Evolutionary conservation across 148 eudicot genomes (phyloP).

Genomic region (Simmondsia chinensis): DNA sequence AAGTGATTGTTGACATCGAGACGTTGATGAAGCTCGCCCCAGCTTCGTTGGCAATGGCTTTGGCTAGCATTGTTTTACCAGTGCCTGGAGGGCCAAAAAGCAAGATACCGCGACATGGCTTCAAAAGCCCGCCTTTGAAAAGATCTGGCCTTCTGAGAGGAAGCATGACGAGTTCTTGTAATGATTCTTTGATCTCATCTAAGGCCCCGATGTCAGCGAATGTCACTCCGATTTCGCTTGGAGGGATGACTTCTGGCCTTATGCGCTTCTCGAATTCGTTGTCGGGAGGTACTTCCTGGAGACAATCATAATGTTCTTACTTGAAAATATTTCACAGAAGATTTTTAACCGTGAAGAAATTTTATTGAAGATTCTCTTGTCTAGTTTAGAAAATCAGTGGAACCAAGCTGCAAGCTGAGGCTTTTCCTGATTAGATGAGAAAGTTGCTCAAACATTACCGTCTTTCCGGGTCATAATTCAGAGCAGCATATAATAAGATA

Average conservation of each 20-base stretch:
- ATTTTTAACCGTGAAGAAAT: too few relatives aligned
- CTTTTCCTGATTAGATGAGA: too few relatives aligned
- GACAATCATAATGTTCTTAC: slow-evolving; percentile 6
- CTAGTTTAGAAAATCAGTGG: too few relatives aligned
- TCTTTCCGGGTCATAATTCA: too few relatives aligned
- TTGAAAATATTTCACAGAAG: not conserved
- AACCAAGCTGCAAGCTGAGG: too few relatives aligned
- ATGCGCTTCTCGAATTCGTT: slow-evolving; percentile 91
- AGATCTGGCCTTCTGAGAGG: slow-evolving; percentile 87
- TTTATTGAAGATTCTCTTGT: too few relatives aligned
- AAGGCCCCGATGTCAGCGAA: slow-evolving; percentile 78
- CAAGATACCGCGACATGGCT: slow-evolving; percentile 85
- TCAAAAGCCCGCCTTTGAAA: slow-evolving; percentile 85
- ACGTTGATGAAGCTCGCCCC: slow-evolving; percentile 97
- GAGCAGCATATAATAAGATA: too few relatives aligned
- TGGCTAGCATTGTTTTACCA: slow-evolving; percentile 91
- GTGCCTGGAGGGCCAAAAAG: slow-evolving; percentile 94
- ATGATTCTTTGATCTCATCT: slow-evolving; percentile 77
- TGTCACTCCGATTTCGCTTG: slow-evolving; percentile 73
- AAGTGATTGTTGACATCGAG: slow-evolving; percentile 93
- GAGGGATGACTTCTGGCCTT: slow-evolving; percentile 87
- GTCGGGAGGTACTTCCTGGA: slow-evolving; percentile 78
- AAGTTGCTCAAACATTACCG: too few relatives aligned
- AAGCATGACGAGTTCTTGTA: slow-evolving; percentile 91
- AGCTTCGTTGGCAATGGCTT: slow-evolving; percentile 93